These are phyloP conservation scores for Ustilago sp. DNA, from an alignment of 1,284 basidiomycete genomes.

Conservation along the genomic window DNA sequence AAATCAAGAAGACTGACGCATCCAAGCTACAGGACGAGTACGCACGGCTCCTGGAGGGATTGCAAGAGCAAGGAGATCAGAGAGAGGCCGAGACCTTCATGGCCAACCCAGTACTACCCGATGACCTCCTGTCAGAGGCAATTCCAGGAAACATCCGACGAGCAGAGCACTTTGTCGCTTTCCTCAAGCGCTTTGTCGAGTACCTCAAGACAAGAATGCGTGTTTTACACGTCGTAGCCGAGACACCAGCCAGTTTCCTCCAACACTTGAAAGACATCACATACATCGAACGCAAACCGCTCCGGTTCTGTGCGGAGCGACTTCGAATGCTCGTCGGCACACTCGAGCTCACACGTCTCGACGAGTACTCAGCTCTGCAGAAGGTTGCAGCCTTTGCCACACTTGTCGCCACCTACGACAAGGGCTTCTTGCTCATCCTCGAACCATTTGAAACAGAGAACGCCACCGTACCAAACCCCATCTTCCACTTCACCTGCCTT, in stretches of 20 bases:
- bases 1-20: conserved; percentile 95
- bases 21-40: conserved; percentile 97
- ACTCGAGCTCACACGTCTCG: conserved; percentile 87
- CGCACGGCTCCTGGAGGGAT: conserved; percentile 91
- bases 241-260: conserved; percentile 96
- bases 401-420: conserved; percentile 97
- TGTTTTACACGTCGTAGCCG: conserved; percentile 98
- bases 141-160: conserved; percentile 98
- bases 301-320: conserved; percentile 96
- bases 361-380: conserved; percentile 91
- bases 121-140: conserved; percentile 93
- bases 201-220: conserved; percentile 99
- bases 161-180: conserved; percentile 98
- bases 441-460: conserved; percentile 99
- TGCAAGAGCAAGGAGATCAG: conserved; percentile 76
- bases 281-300: conserved; percentile 95
- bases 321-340: conserved; percentile 93
- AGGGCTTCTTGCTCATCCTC: conserved; percentile 95
- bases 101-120: conserved; percentile 92
- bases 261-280: conserved; percentile 99
- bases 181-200: conserved; percentile 97
- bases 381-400: conserved; percentile 98
- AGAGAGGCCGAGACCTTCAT: conserved; percentile 81
- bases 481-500: conserved; percentile 97
- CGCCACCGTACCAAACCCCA: conserved; percentile 97